These are phyloP conservation scores for Eucalyptus coolabah DNA, from an alignment of 345 rosid species.

Conservation along the genomic window DNA sequence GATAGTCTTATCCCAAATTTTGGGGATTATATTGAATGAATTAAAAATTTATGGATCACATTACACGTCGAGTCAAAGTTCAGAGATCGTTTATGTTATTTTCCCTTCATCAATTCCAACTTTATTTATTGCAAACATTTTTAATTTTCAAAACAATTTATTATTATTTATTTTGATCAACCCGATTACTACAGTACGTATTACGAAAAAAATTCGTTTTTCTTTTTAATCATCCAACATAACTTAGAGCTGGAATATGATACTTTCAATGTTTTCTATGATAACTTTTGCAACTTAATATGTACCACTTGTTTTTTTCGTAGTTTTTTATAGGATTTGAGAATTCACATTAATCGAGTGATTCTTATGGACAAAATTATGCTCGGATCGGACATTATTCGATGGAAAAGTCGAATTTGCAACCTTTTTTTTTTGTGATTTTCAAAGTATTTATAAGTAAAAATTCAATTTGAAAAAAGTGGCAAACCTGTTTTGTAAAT, in stretches of 20 bases:
- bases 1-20: no score
- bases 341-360: background rate
- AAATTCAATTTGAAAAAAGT: background rate
- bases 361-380: background rate
- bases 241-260: background rate
- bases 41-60: no score
- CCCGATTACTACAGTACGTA: background rate
- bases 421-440: background rate
- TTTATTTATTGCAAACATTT: background rate
- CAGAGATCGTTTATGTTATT: rapidly evolving
- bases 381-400: background rate
- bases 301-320: background rate
- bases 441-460: background rate
- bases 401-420: background rate
- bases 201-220: background rate
- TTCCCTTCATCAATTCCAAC: background rate
- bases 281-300: background rate
- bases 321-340: background rate
- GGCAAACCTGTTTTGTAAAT: background rate
- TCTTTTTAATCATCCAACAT: background rate
- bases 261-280: background rate
- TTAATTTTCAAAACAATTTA: background rate
- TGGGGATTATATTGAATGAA: no score
- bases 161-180: background rate
- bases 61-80: no score